phyloP scores from a whole-genome alignment of 352 stramenopile species.

The Aphanomyces astaci region DNA sequence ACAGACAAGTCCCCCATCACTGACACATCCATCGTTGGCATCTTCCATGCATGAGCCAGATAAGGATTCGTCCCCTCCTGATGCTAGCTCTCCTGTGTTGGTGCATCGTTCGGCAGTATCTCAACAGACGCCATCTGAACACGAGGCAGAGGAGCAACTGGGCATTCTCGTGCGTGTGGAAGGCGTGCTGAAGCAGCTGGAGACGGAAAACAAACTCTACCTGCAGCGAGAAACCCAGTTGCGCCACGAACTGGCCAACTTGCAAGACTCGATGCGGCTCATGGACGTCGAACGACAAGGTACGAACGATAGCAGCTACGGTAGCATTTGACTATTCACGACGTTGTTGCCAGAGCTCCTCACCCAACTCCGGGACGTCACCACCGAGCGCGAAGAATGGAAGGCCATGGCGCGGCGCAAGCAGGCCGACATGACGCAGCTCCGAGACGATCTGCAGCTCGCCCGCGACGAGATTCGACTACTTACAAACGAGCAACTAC shows the following conservation, averaged over 20 bases:
- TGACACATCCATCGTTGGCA: too few species aligned
- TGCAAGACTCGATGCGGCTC: constrained; percentile 47
- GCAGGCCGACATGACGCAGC: constrained; percentile 36
- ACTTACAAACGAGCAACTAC: constrained; percentile 42
- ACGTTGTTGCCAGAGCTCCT: constrained; percentile 30
- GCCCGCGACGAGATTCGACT: constrained; percentile 56
- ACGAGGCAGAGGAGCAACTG: constrained; percentile 27
- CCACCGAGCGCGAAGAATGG: constrained; percentile 51
- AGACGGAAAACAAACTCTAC: constrained; percentile 50
- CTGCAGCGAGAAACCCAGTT: constrained; percentile 45
- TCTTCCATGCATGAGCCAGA: too few species aligned
- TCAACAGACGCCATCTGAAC: neutral
- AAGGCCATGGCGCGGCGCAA: constrained; percentile 39
- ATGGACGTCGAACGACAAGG: constrained; percentile 44
- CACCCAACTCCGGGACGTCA: constrained; percentile 33
- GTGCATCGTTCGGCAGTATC: neutral
- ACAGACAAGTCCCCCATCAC: too few species aligned
- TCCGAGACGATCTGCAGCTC: constrained; percentile 56
- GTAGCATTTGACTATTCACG: too few species aligned
- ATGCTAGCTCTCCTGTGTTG: neutral
- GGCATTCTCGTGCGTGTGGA: constrained; percentile 68
- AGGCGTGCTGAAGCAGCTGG: constrained; percentile 52
- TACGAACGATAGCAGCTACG: too few species aligned
- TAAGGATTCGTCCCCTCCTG: neutral
- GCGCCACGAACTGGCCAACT: constrained; percentile 41